Percentiles rank a stretch among this genome's conserved stretches.
phyloP scores from a whole-genome alignment of 2,329 filamentous ascomycete species.

The Ceratocystis ficicola region DNA sequence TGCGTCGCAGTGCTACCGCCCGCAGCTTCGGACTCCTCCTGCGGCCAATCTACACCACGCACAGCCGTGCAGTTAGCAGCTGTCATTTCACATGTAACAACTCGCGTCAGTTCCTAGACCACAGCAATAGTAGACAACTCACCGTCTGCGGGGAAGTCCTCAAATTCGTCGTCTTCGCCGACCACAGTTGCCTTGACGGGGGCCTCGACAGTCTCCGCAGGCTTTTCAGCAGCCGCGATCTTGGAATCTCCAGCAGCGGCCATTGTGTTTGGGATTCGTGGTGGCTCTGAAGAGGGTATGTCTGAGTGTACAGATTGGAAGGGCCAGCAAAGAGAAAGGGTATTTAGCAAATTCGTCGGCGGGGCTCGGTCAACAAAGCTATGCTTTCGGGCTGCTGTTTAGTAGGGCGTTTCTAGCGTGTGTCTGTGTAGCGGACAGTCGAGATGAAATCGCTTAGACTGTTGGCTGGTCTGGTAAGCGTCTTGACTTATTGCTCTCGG shows the following conservation, averaged over 20 bases:
- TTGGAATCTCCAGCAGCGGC: conserved; percentile 28
- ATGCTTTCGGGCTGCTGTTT: too few relatives aligned
- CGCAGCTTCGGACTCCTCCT: conserved; percentile 78
- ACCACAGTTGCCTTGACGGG: conserved; percentile 33
- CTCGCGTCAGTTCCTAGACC: background rate
- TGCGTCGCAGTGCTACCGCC: conserved; percentile 52
- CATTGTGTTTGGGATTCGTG: background rate
- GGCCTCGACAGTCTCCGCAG: conserved; percentile 29
- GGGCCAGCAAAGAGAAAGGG: background rate
- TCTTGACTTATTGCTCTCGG: too few relatives aligned
- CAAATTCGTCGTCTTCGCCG: conserved; percentile 97
- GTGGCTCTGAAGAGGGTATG: background rate
- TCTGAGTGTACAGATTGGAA: background rate
- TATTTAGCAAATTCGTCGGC: background rate
- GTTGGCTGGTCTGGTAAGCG: background rate
- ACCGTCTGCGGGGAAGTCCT: conserved; percentile 97
- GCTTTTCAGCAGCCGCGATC: conserved; percentile 24
- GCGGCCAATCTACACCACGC: conserved; percentile 62
- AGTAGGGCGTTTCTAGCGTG: background rate
- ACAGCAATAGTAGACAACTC: conserved; percentile 25
- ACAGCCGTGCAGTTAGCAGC: conserved; percentile 9
- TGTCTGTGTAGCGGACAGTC: background rate
- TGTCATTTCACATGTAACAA: background rate
- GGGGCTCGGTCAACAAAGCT: background rate
- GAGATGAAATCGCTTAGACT: background rate